phyloP scores from a whole-genome alignment of 768 basidiomycete species.

The Auriscalpium microsporum region DNA sequence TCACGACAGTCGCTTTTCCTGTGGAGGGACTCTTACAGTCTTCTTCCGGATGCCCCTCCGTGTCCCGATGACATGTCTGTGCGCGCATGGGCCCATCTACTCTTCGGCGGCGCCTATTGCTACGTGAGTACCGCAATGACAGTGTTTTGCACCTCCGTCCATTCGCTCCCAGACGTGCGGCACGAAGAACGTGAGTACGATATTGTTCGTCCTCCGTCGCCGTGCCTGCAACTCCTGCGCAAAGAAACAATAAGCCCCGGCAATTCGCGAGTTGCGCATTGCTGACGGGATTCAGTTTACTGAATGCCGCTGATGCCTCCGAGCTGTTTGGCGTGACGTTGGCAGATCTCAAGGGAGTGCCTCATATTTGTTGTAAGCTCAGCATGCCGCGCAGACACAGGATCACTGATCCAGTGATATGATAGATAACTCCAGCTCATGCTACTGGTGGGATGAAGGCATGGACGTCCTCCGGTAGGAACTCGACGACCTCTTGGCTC shows the following conservation, averaged over 20 bases:
- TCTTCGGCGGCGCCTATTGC: constrained; percentile 8
- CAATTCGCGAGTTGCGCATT: too few species aligned
- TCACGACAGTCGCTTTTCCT: constrained; percentile 14
- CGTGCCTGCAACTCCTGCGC: constrained; percentile 8
- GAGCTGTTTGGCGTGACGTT: too few species aligned
- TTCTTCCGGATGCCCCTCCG: not conserved
- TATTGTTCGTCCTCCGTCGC: constrained; percentile 7
- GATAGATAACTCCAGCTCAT: too few species aligned
- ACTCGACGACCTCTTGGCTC: not conserved
- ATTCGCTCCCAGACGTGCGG: constrained; percentile 2
- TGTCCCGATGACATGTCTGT: constrained; percentile 6
- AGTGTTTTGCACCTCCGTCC: too few species aligned
- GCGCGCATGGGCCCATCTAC: constrained; percentile 3
- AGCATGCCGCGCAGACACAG: not conserved
- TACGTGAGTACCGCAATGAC: not conserved
- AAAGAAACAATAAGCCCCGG: not conserved
- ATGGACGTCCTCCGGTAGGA: not conserved
- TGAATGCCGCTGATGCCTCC: too few species aligned
- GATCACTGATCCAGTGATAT: too few species aligned
- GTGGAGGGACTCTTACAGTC: constrained; percentile 16
- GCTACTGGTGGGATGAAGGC: too few species aligned
- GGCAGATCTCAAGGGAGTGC: too few species aligned
- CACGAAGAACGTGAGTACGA: constrained; percentile 1
- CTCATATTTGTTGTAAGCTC: too few species aligned
- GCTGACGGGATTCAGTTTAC: too few species aligned